Conservation (phyloP, 495 filamentous ascomycete genomes). For the Ascodesmis nigricans region DNA sequence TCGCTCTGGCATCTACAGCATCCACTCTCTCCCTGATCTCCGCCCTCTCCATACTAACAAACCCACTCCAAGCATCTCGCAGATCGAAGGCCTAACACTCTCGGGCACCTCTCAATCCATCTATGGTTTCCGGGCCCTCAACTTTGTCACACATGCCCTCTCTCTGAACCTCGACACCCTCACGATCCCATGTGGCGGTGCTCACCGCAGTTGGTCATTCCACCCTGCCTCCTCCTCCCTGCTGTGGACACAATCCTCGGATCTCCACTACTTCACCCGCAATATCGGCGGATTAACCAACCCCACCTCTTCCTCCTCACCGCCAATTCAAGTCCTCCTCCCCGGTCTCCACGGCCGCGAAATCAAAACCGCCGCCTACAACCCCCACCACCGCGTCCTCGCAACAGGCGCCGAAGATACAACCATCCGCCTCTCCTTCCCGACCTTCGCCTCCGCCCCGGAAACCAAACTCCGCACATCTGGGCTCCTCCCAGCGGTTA, state of each 20-base stretch:
- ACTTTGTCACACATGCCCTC: slow-evolving; percentile 64
- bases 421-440: slow-evolving; percentile 45
- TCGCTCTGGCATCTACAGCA: slow-evolving; percentile 2
- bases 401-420: slow-evolving; percentile 89
- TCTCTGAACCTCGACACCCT: slow-evolving; percentile 40
- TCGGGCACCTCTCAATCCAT: slow-evolving; percentile 21
- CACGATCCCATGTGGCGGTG: slow-evolving; percentile 57
- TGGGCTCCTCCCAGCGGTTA: slow-evolving; percentile 1
- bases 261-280: slow-evolving; percentile 19
- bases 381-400: slow-evolving; percentile 27
- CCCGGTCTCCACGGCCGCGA: slow-evolving; percentile 67
- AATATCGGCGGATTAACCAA: too few relatives aligned
- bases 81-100: slow-evolving; percentile 1
- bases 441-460: slow-evolving; percentile 1
- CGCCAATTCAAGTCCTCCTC: slow-evolving; percentile 34
- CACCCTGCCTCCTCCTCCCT: slow-evolving; percentile 22
- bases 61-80: slow-evolving; percentile 5
- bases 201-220: slow-evolving; percentile 49
- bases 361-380: slow-evolving; percentile 52
- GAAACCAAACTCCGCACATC: background rate
- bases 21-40: slow-evolving; percentile 3
- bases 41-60: background rate
- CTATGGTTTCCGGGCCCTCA: slow-evolving; percentile 56
- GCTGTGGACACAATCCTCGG: slow-evolving; percentile 33
- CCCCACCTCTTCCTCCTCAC: slow-evolving; percentile 15